These are phyloP conservation scores for Hymenoscyphus scutula DNA, from an alignment of 2,329 filamentous ascomycete genomes.

Conservation along the genomic window DNA sequence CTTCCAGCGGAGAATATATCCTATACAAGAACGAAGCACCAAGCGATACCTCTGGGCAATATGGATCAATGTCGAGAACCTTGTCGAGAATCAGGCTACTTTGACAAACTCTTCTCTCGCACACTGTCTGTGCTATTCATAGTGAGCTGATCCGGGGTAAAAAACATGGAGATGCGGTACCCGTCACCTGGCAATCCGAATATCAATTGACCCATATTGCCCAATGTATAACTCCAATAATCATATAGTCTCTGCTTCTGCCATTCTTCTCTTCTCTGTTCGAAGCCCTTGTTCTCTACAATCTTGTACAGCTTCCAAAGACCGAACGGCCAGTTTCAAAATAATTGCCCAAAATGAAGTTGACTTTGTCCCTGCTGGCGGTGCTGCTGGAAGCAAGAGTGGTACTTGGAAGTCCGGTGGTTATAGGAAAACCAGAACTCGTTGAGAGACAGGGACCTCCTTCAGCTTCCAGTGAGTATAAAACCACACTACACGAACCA, in stretches of 20 bases:
- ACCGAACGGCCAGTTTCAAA: neutral
- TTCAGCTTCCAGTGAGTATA: neutral
- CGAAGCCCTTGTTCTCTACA: neutral
- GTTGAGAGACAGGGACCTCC: neutral
- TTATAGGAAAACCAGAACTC: neutral
- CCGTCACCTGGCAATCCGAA: neutral
- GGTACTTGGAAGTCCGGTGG: neutral
- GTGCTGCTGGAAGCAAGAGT: slow-evolving; percentile 6
- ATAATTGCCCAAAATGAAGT: slow-evolving; percentile 6
- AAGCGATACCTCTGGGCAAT: neutral
- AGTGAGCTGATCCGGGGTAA: neutral
- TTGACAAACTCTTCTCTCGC: neutral
- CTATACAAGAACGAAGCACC: neutral
- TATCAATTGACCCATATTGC: neutral
- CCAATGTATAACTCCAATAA: neutral
- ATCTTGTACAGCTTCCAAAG: neutral
- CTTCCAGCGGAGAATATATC: neutral
- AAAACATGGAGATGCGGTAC: neutral
- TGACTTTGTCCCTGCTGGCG: neutral
- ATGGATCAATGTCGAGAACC: slow-evolving; percentile 5
- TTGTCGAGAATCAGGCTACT: slow-evolving; percentile 1
- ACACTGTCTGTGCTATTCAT: neutral
- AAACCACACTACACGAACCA: neutral
- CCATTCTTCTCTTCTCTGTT: neutral
- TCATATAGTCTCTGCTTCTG: neutral